Evolutionary conservation across 306 rosid genomes (phyloP), one percentile per base, ranked within the genome.

Genomic region (Mimosa pudica): DNA sequence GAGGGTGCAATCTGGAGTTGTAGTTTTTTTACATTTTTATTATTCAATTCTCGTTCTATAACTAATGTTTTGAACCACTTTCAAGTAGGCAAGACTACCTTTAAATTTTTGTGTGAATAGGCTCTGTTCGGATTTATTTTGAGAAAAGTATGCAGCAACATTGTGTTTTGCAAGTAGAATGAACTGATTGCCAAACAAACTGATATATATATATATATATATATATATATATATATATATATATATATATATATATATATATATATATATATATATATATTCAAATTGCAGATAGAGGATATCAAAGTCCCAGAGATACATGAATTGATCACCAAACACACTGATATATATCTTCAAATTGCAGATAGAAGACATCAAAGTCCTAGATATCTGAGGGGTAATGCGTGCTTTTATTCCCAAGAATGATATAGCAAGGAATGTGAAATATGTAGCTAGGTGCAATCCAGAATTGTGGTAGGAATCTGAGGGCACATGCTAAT

Each of bases 401-500:
- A 48, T 7, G 73, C 58, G 24, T 8, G 42, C 4, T 58, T 8
- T 60, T 60, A 18, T 83, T 67, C 71, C 61, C 47, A 16, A 58
- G 12, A 32, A 14, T 18, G 45, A 71, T 13, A 8, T 24, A 47
- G 36, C 49, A 46, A 81, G 71, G 77, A 49, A 74, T 30, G 58
- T 24, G 11, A 35, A 73, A 52, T 46, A 55, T 63, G 74, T 63
- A 5, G 30, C 30, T 24, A 24, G 73, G 62, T 75, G 55, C 16
- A 35, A 74, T 36, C 20, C 52, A 24, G 38, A 20, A 41, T 61
- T 42, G 8, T 14, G 24, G 65, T 47, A 24, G 66, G 24, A 47
- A 35, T 32, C 6, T 8, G 52, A 80, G 9, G 51, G 51, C 70
- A 38, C 33, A 33, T 8, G 44, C 77, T 83, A 41, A 8, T 81